phyloP scores from a whole-genome alignment of 2,329 filamentous ascomycete species.

The Purpureocillium takamizusanense region DNA sequence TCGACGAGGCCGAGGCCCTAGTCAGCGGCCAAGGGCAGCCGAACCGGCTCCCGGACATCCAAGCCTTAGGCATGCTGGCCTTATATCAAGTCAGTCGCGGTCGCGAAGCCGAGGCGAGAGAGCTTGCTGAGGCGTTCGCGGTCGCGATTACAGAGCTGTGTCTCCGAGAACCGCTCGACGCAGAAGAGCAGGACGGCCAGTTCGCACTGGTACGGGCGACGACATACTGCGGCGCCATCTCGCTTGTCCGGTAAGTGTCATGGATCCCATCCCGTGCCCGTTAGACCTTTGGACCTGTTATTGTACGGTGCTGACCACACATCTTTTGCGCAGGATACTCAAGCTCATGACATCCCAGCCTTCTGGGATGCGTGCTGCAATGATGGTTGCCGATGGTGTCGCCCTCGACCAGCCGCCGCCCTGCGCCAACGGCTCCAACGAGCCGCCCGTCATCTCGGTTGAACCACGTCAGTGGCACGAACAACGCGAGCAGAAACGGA shows the following conservation, averaged over 20 bases:
- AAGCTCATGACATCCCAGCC: too few species aligned
- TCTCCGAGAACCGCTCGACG: background rate
- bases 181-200: background rate
- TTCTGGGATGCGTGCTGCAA: too few species aligned
- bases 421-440: too few species aligned
- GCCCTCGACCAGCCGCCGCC: too few species aligned
- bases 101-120: conserved; percentile 2
- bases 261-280: background rate
- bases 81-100: conserved; percentile 5
- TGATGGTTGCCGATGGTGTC: too few species aligned
- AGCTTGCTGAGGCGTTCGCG: conserved; percentile 3
- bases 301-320: too few species aligned
- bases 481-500: too few species aligned
- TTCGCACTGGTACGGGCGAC: conserved; percentile 2
- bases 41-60: conserved; percentile 5
- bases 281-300: background rate
- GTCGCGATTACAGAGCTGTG: conserved; percentile 2
- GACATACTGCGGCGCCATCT: conserved; percentile 8
- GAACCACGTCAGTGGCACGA: background rate
- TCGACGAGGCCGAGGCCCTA: background rate
- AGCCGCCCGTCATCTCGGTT: background rate
- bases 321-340: too few species aligned
- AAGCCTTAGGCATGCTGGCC: conserved; percentile 6
- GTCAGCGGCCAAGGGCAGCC: background rate
- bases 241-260: conserved; percentile 6